These are phyloP conservation scores for Nitzschia sp. DNA, from an alignment of 108 stramenopile species.

Conservation along the genomic window DNA sequence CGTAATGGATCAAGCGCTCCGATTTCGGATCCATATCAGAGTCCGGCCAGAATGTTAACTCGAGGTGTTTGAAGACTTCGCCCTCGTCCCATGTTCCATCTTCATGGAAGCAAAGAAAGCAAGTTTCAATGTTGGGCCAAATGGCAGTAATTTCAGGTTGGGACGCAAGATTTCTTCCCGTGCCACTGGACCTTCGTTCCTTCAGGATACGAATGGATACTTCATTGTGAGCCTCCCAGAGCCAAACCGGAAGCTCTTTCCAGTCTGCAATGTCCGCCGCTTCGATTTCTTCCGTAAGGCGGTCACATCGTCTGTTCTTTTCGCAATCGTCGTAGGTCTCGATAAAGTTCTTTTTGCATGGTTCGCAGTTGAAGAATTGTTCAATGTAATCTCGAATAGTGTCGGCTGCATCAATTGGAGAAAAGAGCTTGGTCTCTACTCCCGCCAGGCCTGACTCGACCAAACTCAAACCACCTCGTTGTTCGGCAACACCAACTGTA, in stretches of 20 bases:
- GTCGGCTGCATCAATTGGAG: conserved; percentile 47
- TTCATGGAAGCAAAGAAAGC: conserved; percentile 39
- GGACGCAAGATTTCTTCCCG: neutral
- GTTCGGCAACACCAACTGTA: conserved; percentile 78
- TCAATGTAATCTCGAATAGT: conserved; percentile 64
- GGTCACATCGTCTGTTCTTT: conserved; percentile 71
- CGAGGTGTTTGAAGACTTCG: conserved; percentile 47
- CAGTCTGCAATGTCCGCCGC: conserved; percentile 56
- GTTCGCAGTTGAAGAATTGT: conserved; percentile 77
- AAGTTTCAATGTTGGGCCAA: conserved; percentile 42
- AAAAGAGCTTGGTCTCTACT: conserved; percentile 27
- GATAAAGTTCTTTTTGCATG: conserved; percentile 72
- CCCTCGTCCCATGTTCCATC: conserved; percentile 56
- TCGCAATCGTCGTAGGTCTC: conserved; percentile 74
- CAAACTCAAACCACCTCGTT: conserved; percentile 50
- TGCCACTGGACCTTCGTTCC: conserved; percentile 24
- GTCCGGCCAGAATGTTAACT: conserved; percentile 50
- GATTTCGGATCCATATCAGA: conserved; percentile 29
- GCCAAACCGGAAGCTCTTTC: conserved; percentile 77
- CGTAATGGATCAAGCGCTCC: conserved; percentile 28
- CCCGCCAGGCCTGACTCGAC: conserved; percentile 45
- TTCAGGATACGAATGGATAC: conserved; percentile 63
- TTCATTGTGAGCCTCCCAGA: conserved; percentile 87
- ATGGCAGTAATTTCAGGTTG: conserved; percentile 21
- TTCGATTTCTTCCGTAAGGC: conserved; percentile 41